Conservation (phyloP, 306 rosid species). For the Senna tora region DNA sequence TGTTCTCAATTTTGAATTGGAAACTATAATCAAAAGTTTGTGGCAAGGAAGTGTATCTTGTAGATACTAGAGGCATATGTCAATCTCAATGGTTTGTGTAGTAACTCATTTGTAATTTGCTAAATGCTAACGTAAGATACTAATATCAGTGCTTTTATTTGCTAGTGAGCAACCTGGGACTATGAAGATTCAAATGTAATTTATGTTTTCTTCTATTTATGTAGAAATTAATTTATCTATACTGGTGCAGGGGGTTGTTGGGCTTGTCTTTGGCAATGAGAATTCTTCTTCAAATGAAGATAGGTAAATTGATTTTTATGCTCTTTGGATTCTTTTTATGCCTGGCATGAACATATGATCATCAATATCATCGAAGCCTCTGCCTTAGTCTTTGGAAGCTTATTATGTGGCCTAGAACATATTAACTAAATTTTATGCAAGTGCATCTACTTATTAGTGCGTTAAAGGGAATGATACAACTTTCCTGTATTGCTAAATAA, state of each 20-base stretch:
- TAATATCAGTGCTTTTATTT: constrained; percentile 21
- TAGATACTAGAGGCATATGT: not conserved
- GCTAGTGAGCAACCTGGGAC: constrained; percentile 17
- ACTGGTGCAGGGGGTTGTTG: constrained; percentile 77
- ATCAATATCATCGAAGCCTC: not conserved
- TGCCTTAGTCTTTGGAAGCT: constrained; percentile 16
- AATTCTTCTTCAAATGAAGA: constrained; percentile 78
- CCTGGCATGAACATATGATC: not conserved
- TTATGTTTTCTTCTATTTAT: constrained; percentile 3
- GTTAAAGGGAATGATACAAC: not conserved
- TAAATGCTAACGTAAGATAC: constrained; percentile 3
- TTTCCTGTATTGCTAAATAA: not conserved
- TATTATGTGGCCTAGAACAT: constrained; percentile 1
- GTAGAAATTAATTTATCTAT: not conserved
- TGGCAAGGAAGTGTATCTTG: not conserved
- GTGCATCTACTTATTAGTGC: not conserved
- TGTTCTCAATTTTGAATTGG: not conserved
- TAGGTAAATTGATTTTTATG: constrained; percentile 48
- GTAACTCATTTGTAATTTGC: constrained; percentile 3
- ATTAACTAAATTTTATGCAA: constrained; percentile 3
- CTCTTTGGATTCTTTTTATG: constrained; percentile 1
- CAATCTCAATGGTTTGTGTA: not conserved
- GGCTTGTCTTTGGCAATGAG: constrained; percentile 88
- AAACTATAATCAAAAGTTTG: not conserved
- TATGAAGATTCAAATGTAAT: not conserved